A percentile compares a stretch with the other conserved stretches of the same genome.
Evolutionary conservation across 345 rosid genomes (phyloP).

Genomic region (Kernera saxatilis): DNA sequence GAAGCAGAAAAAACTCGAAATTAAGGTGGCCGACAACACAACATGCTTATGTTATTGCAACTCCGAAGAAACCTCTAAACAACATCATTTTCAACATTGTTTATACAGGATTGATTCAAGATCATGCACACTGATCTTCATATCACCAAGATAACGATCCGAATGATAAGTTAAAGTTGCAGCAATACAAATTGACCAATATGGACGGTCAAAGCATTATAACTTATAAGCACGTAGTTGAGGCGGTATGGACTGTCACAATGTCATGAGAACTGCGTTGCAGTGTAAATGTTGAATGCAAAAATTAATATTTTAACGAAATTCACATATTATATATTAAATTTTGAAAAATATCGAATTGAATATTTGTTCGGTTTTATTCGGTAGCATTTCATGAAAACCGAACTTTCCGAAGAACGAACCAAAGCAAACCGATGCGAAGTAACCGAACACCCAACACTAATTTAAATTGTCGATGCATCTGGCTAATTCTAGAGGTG

Average conservation of each 20-base stretch:
- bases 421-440: too few relatives aligned
- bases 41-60: conserved; percentile 36
- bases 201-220: not conserved
- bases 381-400: too few relatives aligned
- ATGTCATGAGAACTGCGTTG: not conserved
- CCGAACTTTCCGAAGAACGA: too few relatives aligned
- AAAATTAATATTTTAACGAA: too few relatives aligned
- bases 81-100: not conserved
- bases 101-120: not conserved
- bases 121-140: conserved; percentile 24
- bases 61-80: conserved; percentile 17
- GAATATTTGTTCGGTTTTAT: too few relatives aligned
- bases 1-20: conserved; percentile 17
- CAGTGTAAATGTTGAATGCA: not conserved
- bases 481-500: too few relatives aligned
- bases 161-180: not conserved
- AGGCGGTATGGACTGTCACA: not conserved
- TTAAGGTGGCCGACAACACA: conserved; percentile 36
- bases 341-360: too few relatives aligned
- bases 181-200: not conserved
- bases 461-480: too few relatives aligned
- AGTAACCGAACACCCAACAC: too few relatives aligned
- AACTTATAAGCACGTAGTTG: too few relatives aligned
- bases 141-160: conserved; percentile 16
- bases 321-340: too few relatives aligned